These are phyloP conservation scores for Pistacia atlantica DNA, from an alignment of 345 rosid genomes.

Conservation along the genomic window DNA sequence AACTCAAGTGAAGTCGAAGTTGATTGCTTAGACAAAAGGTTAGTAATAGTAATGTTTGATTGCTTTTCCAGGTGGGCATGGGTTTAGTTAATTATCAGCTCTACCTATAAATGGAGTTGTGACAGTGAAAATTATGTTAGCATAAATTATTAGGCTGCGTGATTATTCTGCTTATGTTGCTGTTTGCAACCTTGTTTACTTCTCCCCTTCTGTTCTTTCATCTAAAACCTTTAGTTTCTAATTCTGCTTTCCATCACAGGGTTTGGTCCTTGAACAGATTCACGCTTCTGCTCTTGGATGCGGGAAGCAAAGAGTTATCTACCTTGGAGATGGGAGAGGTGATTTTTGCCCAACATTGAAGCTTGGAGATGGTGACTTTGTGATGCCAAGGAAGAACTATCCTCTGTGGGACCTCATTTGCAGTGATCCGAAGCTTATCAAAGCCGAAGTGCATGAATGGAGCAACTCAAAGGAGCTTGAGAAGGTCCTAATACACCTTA, in stretches of 20 bases:
- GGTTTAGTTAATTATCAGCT: background rate
- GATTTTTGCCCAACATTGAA: conserved; percentile 75
- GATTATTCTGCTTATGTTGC: background rate
- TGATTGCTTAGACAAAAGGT: background rate
- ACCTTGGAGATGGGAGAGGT: conserved; percentile 86
- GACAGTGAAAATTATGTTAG: background rate
- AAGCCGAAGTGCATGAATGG: conserved; percentile 79
- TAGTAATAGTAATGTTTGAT: background rate
- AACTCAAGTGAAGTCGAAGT: background rate
- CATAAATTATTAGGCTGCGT: background rate
- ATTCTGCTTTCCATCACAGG: conserved; percentile 41
- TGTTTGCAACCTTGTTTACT: background rate
- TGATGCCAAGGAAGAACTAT: conserved; percentile 76
- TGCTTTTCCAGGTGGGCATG: background rate
- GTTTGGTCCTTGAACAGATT: conserved; percentile 57
- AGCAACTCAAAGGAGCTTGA: conserved; percentile 60
- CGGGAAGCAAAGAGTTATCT: conserved; percentile 45
- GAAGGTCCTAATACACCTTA: conserved; percentile 43
- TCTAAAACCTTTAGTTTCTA: background rate
- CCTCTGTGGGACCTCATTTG: conserved; percentile 59
- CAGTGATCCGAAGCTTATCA: conserved; percentile 42
- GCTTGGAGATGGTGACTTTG: conserved; percentile 58
- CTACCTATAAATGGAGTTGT: background rate
- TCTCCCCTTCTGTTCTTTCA: background rate
- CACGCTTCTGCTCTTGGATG: conserved; percentile 31